phyloP scores from a whole-genome alignment of 2,329 filamentous ascomycete species.

The Arthroderma uncinatum region DNA sequence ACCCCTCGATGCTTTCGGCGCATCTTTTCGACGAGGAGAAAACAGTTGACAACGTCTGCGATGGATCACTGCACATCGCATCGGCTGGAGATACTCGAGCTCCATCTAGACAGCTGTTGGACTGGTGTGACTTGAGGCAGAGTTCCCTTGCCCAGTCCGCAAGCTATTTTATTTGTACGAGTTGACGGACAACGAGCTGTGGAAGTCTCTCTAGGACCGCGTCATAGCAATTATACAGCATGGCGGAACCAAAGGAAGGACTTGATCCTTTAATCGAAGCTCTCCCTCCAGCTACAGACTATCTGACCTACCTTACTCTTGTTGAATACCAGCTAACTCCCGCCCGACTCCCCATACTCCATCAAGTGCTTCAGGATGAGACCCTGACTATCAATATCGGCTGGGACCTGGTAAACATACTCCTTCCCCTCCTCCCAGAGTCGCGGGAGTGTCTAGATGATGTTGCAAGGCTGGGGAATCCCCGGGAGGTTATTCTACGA shows the following conservation, averaged over 20 bases:
- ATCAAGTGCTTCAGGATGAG: slow-evolving; percentile 49
- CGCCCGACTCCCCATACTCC: slow-evolving; percentile 47
- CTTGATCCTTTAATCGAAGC: slow-evolving; percentile 46
- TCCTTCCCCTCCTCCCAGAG: slow-evolving; percentile 49
- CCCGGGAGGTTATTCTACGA: slow-evolving; percentile 52
- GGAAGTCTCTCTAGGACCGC: background rate
- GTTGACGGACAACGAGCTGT: background rate
- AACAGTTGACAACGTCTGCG: too few species aligned
- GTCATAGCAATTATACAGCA: slow-evolving; percentile 7
- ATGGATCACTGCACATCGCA: too few species aligned
- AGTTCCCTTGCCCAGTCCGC: too few species aligned
- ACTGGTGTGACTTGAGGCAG: too few species aligned
- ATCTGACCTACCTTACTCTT: slow-evolving; percentile 55
- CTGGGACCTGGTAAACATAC: slow-evolving; percentile 53
- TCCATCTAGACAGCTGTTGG: too few species aligned
- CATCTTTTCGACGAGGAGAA: too few species aligned
- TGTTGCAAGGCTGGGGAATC: slow-evolving; percentile 51
- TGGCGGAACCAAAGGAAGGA: slow-evolving; percentile 22
- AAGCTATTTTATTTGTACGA: too few species aligned
- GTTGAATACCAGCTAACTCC: slow-evolving; percentile 53
- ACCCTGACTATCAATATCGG: slow-evolving; percentile 52
- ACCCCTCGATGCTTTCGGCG: too few species aligned
- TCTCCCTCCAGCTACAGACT: slow-evolving; percentile 51
- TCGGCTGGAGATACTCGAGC: too few species aligned
- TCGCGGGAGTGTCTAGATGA: slow-evolving; percentile 50